These are phyloP conservation scores for Papiliotrema nemorosa DNA, from an alignment of 1,284 basidiomycete genomes.

Conservation along the genomic window DNA sequence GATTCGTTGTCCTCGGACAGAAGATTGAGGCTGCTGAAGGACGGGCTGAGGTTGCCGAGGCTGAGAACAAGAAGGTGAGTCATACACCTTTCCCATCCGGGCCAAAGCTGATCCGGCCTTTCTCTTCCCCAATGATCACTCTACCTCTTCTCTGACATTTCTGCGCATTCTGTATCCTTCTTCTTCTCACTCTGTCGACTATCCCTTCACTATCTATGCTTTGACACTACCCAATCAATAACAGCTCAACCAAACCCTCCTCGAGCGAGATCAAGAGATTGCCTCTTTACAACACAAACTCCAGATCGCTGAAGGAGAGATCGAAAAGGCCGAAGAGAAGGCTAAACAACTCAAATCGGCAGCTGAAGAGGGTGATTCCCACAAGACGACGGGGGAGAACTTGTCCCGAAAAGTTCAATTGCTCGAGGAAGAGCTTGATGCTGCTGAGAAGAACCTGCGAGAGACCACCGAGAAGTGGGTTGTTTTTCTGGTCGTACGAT, in stretches of 20 bases:
- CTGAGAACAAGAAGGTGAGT: slow-evolving; percentile 68
- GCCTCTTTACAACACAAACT: slow-evolving; percentile 78
- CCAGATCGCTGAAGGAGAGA: slow-evolving; percentile 63
- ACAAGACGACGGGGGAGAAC: slow-evolving; percentile 71
- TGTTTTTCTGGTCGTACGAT: neutral
- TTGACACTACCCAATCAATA: no score
- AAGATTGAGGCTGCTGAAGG: slow-evolving; percentile 80
- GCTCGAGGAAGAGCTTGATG: slow-evolving; percentile 92
- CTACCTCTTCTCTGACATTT: neutral
- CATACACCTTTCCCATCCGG: no score
- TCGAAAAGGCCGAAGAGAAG: slow-evolving; percentile 74
- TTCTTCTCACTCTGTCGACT: neutral
- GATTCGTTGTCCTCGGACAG: slow-evolving; percentile 63
- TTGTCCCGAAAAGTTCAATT: slow-evolving; percentile 82
- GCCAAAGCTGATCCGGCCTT: neutral
- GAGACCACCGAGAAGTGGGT: slow-evolving; percentile 95
- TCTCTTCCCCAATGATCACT: neutral
- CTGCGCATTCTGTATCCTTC: neutral
- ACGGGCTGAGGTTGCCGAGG: slow-evolving; percentile 81
- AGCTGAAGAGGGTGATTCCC: slow-evolving; percentile 68
- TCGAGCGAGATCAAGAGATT: slow-evolving; percentile 86
- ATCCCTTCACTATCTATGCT: neutral
- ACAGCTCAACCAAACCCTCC: slow-evolving; percentile 68
- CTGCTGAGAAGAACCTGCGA: slow-evolving; percentile 93
- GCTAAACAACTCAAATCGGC: slow-evolving; percentile 67